Conservation (phyloP, 2,329 filamentous ascomycete genomes). For the Ramularia collo-cygni region DNA sequence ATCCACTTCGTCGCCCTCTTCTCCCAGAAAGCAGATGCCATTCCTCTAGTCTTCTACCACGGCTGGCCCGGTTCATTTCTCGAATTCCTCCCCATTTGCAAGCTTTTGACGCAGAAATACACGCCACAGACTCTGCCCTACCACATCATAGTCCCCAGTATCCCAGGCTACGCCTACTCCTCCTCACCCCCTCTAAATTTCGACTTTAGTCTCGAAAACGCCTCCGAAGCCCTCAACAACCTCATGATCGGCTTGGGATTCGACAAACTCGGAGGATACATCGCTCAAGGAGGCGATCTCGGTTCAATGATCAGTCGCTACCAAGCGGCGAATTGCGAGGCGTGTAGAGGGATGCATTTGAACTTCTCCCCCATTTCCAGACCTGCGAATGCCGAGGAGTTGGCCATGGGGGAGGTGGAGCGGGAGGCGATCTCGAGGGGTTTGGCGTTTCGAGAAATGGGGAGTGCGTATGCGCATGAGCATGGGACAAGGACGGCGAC, state of each 20-base stretch:
- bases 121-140: slow-evolving; percentile 46
- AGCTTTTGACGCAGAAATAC: slow-evolving; percentile 37
- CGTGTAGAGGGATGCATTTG: slow-evolving; percentile 21
- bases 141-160: slow-evolving; percentile 48
- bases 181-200: slow-evolving; percentile 35
- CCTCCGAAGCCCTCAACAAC: slow-evolving; percentile 40
- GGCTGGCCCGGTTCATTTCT: slow-evolving; percentile 35
- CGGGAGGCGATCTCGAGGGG: slow-evolving; percentile 33
- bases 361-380: slow-evolving; percentile 19
- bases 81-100: slow-evolving; percentile 30
- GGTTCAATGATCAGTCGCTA: slow-evolving; percentile 38
- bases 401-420: slow-evolving; percentile 30
- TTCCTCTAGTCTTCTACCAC: slow-evolving; percentile 31
- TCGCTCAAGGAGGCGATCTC: slow-evolving; percentile 51
- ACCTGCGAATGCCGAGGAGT: slow-evolving; percentile 20
- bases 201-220: slow-evolving; percentile 37
- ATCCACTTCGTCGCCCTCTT: slow-evolving; percentile 52
- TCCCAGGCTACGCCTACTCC: slow-evolving; percentile 48
- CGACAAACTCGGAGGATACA: slow-evolving; percentile 50
- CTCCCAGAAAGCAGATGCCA: slow-evolving; percentile 39
- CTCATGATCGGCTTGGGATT: slow-evolving; percentile 48
- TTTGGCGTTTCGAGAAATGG: slow-evolving; percentile 36
- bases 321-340: slow-evolving; percentile 24
- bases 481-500: slow-evolving; percentile 52
- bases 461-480: slow-evolving; percentile 44